Conservation (phyloP, 2,329 filamentous ascomycete species). For the Aspergillus unguis region DNA sequence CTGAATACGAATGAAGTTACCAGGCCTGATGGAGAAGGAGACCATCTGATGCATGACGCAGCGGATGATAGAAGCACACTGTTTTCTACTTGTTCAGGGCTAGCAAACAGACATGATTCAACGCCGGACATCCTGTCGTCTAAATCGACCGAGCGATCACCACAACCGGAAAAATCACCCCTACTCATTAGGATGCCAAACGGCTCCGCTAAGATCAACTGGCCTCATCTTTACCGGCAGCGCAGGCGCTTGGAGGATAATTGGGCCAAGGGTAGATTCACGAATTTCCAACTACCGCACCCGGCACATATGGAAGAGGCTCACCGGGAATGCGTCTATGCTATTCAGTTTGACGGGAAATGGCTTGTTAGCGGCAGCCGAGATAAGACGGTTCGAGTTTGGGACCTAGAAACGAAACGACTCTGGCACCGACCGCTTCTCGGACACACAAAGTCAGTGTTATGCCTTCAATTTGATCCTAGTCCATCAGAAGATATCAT, state of each 20-base stretch:
- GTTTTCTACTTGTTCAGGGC: slow-evolving; percentile 16
- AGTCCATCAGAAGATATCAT: slow-evolving; percentile 83
- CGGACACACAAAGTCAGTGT: slow-evolving; percentile 79
- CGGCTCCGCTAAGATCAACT: slow-evolving; percentile 65
- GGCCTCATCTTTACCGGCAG: slow-evolving; percentile 90
- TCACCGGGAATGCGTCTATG: slow-evolving; percentile 91
- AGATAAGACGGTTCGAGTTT: slow-evolving; percentile 82
- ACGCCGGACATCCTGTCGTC: slow-evolving; percentile 8
- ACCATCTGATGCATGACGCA: slow-evolving; percentile 45
- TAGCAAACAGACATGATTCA: slow-evolving; percentile 13
- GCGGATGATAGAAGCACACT: slow-evolving; percentile 22
- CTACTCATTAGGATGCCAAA: slow-evolving; percentile 32
- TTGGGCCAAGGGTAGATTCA: slow-evolving; percentile 79
- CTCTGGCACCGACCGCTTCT: slow-evolving; percentile 69
- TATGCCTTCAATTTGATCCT: slow-evolving; percentile 94
- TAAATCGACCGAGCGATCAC: slow-evolving; percentile 13
- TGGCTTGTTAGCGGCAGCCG: slow-evolving; percentile 91
- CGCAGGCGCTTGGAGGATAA: slow-evolving; percentile 81
- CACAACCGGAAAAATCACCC: slow-evolving; percentile 28
- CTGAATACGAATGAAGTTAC: slow-evolving; percentile 3
- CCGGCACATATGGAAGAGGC: slow-evolving; percentile 75
- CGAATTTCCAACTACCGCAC: slow-evolving; percentile 87
- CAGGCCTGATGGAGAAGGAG: slow-evolving; percentile 36
- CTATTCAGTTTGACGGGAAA: slow-evolving; percentile 80
- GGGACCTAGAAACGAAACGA: slow-evolving; percentile 79